Conservation (phyloP, 208 protist genomes). For the Wallacemonas collosoma region DNA sequence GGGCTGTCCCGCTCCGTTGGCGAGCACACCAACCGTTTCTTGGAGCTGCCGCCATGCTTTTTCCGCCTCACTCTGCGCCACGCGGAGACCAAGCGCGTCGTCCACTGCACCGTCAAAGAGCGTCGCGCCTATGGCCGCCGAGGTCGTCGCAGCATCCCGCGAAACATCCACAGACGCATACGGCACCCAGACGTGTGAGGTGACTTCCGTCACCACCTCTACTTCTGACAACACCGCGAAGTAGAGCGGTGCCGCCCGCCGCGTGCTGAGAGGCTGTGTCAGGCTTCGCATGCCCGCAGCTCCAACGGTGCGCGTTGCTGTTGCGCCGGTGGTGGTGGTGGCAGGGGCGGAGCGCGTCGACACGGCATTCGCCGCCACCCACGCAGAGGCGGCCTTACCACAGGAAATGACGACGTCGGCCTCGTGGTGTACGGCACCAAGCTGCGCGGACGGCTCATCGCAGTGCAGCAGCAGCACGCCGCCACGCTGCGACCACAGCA, state of each 20-base stretch:
- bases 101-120: not conserved
- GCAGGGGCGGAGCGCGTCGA: not conserved
- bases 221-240: constrained; percentile 53
- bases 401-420: constrained; percentile 70
- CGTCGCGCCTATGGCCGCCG: not conserved
- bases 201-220: constrained; percentile 41
- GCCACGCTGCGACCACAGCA: constrained; percentile 54
- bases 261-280: too few species aligned
- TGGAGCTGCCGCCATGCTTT: constrained; percentile 30
- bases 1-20: not conserved
- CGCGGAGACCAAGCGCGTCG: constrained; percentile 1
- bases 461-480: constrained; percentile 62
- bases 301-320: not conserved
- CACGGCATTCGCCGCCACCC: constrained; percentile 35
- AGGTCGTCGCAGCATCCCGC: not conserved
- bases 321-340: not conserved
- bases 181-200: constrained; percentile 40
- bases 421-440: constrained; percentile 53
- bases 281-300: too few species aligned
- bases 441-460: constrained; percentile 52
- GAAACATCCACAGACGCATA: constrained; percentile 6
- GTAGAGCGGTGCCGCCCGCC: constrained; percentile 13
- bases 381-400: constrained; percentile 52
- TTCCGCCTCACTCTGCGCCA: constrained; percentile 17
- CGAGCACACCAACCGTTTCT: constrained; percentile 18